Percentiles rank a stretch among this genome's conserved stretches.
Conservation (phyloP, 768 basidiomycete genomes). For the Cystobasidium tubakii region DNA sequence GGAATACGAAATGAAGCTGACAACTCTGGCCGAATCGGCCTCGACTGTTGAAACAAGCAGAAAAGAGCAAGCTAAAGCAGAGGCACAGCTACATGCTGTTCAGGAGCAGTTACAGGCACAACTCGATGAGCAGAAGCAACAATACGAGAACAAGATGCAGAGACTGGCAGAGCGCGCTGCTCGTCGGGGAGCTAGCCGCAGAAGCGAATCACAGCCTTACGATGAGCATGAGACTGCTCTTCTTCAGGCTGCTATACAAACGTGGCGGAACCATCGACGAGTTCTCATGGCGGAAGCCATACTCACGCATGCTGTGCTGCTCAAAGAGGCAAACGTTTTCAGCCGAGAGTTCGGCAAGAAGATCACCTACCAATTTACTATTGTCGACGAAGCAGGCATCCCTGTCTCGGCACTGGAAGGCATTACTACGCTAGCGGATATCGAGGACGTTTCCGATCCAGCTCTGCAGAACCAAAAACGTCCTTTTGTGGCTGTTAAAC, state of each 20-base stretch:
- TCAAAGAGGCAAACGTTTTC: conserved; percentile 93
- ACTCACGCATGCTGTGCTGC: conserved; percentile 70
- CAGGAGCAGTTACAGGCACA: conserved; percentile 26
- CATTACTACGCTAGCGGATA: conserved; percentile 78
- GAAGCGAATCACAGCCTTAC: background rate
- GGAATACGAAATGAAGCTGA: conserved; percentile 60
- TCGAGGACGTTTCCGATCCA: conserved; percentile 86
- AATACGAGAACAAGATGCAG: conserved; percentile 33
- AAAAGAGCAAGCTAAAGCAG: conserved; percentile 61
- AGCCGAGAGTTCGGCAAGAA: conserved; percentile 80
- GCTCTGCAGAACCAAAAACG: conserved; percentile 66
- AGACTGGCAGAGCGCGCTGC: conserved; percentile 15
- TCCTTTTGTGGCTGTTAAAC: conserved; percentile 80
- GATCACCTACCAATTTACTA: conserved; percentile 84
- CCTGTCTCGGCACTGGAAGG: conserved; percentile 78
- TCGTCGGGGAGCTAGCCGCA: background rate
- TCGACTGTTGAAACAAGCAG: conserved; percentile 58
- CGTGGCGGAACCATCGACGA: conserved; percentile 75
- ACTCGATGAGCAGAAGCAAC: conserved; percentile 34
- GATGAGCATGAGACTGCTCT: conserved; percentile 38
- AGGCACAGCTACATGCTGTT: conserved; percentile 37
- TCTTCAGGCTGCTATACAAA: conserved; percentile 58
- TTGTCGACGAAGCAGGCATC: conserved; percentile 72
- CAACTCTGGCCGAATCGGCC: conserved; percentile 55
- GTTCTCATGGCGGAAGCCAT: conserved; percentile 91